Evolutionary conservation across 768 basidiomycete species (phyloP), one percentile per base, ranked within the genome.

Genomic region (Boletus insuetus): DNA sequence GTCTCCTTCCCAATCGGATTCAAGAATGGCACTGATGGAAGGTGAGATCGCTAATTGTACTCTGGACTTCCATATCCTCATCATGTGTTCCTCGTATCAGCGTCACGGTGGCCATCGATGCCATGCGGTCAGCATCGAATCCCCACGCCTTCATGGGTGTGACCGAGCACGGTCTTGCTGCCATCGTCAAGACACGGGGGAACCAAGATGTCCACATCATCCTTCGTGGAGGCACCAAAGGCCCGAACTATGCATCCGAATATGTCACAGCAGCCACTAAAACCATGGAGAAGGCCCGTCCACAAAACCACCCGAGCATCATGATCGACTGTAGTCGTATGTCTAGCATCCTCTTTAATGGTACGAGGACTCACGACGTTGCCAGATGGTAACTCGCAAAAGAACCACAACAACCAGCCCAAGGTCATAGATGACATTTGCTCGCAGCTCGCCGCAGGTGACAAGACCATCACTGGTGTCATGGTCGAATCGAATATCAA

Each of bases 21-120:
- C 86, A 99, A 99, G 75, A 99, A 99, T 70, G 96, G 97, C 51
- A 99, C 97, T 4, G 96, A 98, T 71, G 97, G 97, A 51, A 86
- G 85, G 83, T 82, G 60, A 51, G 72, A 51, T 43, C 17, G 26
- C 37, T 31, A 11, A 40, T 55, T 31, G 24, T 41, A 16, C 12
- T 13, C 1, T 5, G 46, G 10, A 7, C 9, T 53, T 54, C 29
- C 29, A 11, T 49, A 24, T 56, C 2, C 53, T 56, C 32, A 57
- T 38, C 58, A 9, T 32, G 19, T 37, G 11, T 16, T 37, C 53
- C 49, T 52, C 22, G 38, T 29, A 34, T 32, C 58, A 85, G 84
- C 55, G 86, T 98, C 46, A 75, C 82, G 0, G 92, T 98, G 35
- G 96, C 96, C 3, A 89, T 98, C 53, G 97, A 99, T 71, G 97